These are phyloP conservation scores for Isabelozyma pseudorhagii DNA, from an alignment of 805 yeast species.

Conservation along the genomic window DNA sequence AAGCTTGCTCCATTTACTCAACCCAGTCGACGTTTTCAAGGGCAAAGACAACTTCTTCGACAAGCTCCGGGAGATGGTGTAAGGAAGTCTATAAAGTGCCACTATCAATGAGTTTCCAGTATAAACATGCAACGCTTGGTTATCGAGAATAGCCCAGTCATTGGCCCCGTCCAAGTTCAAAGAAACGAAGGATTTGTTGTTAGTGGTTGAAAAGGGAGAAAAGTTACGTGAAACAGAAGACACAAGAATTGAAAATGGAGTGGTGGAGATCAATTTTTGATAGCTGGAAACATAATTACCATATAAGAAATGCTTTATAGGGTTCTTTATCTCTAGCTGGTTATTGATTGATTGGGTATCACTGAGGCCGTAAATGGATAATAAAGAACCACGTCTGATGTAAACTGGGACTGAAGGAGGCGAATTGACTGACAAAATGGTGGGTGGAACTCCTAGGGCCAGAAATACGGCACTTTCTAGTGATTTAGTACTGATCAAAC, in stretches of 20 bases:
- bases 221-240: constrained; percentile 30
- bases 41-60: constrained; percentile 19
- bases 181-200: constrained; percentile 39
- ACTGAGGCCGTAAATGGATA: constrained; percentile 41
- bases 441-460: constrained; percentile 47
- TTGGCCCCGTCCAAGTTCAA: constrained; percentile 53
- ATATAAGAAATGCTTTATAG: constrained; percentile 39
- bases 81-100: constrained; percentile 37
- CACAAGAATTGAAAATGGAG: constrained; percentile 43
- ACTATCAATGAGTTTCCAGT: constrained; percentile 51
- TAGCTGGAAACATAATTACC: constrained; percentile 46
- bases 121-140: constrained; percentile 47
- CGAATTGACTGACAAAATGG: constrained; percentile 46
- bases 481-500: constrained; percentile 11
- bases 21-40: constrained; percentile 36
- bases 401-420: constrained; percentile 59
- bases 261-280: constrained; percentile 47
- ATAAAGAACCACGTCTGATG: constrained; percentile 46
- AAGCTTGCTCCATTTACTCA: constrained; percentile 26
- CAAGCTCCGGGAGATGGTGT: constrained; percentile 29
- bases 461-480: constrained; percentile 29
- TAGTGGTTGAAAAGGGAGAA: constrained; percentile 10
- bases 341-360: constrained; percentile 16
- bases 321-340: constrained; percentile 28
- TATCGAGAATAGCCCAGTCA: constrained; percentile 61